Evolutionary conservation across 2,329 filamentous ascomycete genomes (phyloP).

Genomic region (Ploettnerulaceae sp.): DNA sequence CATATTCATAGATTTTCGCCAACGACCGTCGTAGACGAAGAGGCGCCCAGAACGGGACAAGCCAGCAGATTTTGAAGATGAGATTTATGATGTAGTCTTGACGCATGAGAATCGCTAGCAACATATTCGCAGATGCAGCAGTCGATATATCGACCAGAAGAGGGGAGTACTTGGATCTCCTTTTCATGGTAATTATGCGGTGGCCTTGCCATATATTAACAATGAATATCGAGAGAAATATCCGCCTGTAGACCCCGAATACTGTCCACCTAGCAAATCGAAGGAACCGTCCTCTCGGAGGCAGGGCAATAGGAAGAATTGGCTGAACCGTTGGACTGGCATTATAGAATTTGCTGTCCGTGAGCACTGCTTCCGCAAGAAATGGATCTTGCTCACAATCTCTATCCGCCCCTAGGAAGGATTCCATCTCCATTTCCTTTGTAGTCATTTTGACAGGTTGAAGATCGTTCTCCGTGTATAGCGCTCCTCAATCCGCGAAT

Average conservation of each 20-base stretch:
- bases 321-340: background rate
- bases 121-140: constrained; percentile 39
- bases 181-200: constrained; percentile 36
- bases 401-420: background rate
- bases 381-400: constrained; percentile 13
- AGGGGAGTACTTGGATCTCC: constrained; percentile 22
- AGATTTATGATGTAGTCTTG: constrained; percentile 51
- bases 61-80: constrained; percentile 44
- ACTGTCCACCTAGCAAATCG: constrained; percentile 31
- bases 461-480: too few species aligned
- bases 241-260: constrained; percentile 50
- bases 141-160: constrained; percentile 24
- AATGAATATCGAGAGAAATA: constrained; percentile 50
- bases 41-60: constrained; percentile 43
- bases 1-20: constrained; percentile 49
- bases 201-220: constrained; percentile 41
- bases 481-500: too few species aligned
- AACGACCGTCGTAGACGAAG: constrained; percentile 43
- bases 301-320: constrained; percentile 9
- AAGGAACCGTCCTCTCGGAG: constrained; percentile 16
- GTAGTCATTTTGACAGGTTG: constrained; percentile 5
- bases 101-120: constrained; percentile 46
- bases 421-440: constrained; percentile 10
- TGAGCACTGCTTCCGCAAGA: constrained; percentile 5
- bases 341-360: constrained; percentile 8